Evolutionary conservation across 331 rosid genomes (phyloP).

Genomic region (Quercus phellos): DNA sequence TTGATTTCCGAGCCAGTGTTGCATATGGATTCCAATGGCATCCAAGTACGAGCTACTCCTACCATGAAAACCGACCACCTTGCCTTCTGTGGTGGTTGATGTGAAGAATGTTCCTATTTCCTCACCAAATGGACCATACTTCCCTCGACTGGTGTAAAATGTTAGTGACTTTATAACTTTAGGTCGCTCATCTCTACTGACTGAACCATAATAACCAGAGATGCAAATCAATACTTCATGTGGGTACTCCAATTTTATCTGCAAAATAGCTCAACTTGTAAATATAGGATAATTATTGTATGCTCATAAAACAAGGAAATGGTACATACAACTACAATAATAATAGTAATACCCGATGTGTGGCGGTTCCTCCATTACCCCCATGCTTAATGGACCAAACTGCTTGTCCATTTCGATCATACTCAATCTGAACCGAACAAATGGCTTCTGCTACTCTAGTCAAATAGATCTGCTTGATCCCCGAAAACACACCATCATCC

Average conservation of each 20-base stretch:
- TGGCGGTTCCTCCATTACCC: slow-evolving; percentile 54
- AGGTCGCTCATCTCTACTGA: slow-evolving; percentile 36
- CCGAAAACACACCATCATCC: slow-evolving; percentile 91
- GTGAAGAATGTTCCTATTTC: slow-evolving; percentile 81
- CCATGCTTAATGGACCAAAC: slow-evolving; percentile 92
- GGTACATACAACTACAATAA: background rate
- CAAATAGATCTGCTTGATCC: slow-evolving; percentile 74
- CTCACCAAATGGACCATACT: slow-evolving; percentile 86
- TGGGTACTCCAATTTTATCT: slow-evolving; percentile 79
- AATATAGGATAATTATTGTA: background rate
- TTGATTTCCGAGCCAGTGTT: slow-evolving; percentile 87
- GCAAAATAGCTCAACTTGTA: slow-evolving; percentile 9
- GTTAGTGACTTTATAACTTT: slow-evolving; percentile 63
- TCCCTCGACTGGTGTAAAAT: slow-evolving; percentile 63
- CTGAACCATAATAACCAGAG: slow-evolving; percentile 62
- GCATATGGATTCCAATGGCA: slow-evolving; percentile 92
- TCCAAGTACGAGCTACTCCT: slow-evolving; percentile 80
- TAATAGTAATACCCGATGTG: slow-evolving; percentile 52
- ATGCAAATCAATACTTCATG: slow-evolving; percentile 72
- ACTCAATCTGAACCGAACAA: slow-evolving; percentile 83
- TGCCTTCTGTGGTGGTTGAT: slow-evolving; percentile 80
- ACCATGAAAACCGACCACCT: slow-evolving; percentile 93
- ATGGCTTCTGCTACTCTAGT: slow-evolving; percentile 61
- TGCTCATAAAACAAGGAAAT: background rate
- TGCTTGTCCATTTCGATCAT: slow-evolving; percentile 76